Conservation (phyloP, 495 filamentous ascomycete species). For the Talaromyces proteolyticus region DNA sequence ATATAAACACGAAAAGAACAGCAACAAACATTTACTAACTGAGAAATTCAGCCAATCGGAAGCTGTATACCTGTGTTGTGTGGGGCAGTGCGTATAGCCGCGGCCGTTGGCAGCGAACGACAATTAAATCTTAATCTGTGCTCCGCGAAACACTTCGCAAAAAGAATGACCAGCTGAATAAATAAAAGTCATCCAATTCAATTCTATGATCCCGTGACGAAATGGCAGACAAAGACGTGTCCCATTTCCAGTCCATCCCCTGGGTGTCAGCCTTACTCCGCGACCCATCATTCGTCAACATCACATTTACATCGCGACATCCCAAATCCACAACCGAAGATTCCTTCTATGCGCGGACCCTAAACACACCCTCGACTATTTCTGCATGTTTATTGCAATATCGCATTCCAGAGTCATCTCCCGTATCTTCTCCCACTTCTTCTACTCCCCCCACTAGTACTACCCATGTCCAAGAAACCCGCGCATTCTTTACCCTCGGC, state of each 20-base stretch:
- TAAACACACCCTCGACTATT: slow-evolving; percentile 48
- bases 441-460: slow-evolving; percentile 21
- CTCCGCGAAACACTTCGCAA: no score
- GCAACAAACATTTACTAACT: no score
- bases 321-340: slow-evolving; percentile 43
- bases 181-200: no score
- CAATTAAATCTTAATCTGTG: no score
- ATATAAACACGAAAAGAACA: no score
- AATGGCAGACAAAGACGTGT: slow-evolving; percentile 23
- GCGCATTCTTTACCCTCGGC: slow-evolving; percentile 15
- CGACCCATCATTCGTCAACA: slow-evolving; percentile 27
- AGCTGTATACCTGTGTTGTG: no score
- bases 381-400: slow-evolving; percentile 34
- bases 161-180: no score
- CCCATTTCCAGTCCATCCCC: slow-evolving; percentile 46
- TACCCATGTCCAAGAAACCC: slow-evolving; percentile 13
- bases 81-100: no score
- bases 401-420: slow-evolving; percentile 1
- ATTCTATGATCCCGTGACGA: no score
- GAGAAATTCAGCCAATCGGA: no score
- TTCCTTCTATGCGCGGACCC: slow-evolving; percentile 47
- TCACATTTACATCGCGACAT: slow-evolving; percentile 31
- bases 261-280: slow-evolving; percentile 50
- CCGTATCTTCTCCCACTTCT: background rate
- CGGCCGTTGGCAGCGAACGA: no score